Evolutionary conservation across 1,284 basidiomycete genomes (phyloP), one percentile per base, ranked within the genome.

Genomic region (Taiwanofungus camphoratus): DNA sequence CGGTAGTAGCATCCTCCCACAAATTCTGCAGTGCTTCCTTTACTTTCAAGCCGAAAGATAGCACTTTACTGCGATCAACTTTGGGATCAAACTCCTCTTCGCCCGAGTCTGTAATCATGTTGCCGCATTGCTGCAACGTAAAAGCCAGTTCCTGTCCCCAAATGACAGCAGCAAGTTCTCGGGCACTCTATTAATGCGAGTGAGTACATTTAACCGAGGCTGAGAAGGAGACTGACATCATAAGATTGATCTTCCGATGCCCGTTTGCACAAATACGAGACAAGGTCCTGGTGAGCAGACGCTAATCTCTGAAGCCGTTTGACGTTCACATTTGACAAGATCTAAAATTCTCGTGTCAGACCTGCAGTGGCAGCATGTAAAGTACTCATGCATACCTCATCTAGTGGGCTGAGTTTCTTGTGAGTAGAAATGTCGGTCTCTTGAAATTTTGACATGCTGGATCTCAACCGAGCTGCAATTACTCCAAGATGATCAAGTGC

Each of bases 401-500:
- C 86, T 19, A 92, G 58, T 2, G 85, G 71, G 46, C 73, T 71
- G 41, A 83, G 53, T 33, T 50, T 51, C 42, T 66, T 63, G 7
- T 52, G 47, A 11, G 34, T 35, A 21, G 41, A 39, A 33, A 26
- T 21, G 19, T 50, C 45, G 19, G 36, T 41, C n/a, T 56, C 48
- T 36, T 52, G 48, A 35, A 76, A 71, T 49, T 77, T 84, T 33
- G 84, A 57, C 36, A 64, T 62, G 19, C 76, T 79, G 0, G 75
- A 69, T 19, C 89, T 77, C 30, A 98, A 71, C 33, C 80, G 78
- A 1, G 92, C 86, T 15, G 87, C 93, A 43, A 98, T 89, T n/a
- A 86, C 73, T 5, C 94, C 94, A 0, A 98, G 71, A 62, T 97
- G 91, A 60, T 99, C 95, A 19, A 98, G 70, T 0, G 93, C 91